Percentiles rank a stretch among this genome's conserved stretches.
These are phyloP conservation scores for Fusarium decemcellulare DNA, from an alignment of 2,329 filamentous ascomycete genomes.

Conservation along the genomic window DNA sequence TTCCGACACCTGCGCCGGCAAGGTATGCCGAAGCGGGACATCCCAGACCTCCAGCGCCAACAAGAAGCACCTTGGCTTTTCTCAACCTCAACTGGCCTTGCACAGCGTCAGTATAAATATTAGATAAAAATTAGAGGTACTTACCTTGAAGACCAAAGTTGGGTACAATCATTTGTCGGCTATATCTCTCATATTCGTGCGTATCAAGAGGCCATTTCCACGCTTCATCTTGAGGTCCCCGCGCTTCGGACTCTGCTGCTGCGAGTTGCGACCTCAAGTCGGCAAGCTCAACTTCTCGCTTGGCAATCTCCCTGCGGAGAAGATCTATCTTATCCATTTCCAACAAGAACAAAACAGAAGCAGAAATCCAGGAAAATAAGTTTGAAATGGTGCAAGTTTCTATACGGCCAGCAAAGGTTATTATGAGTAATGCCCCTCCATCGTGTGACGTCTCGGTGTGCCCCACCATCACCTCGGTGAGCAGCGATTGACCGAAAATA, in stretches of 20 bases:
- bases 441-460: conserved; percentile 33
- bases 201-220: conserved; percentile 77
- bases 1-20: conserved; percentile 88
- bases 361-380: not conserved
- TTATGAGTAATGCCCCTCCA: conserved; percentile 38
- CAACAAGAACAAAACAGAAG: not conserved
- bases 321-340: conserved; percentile 55
- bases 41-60: conserved; percentile 91
- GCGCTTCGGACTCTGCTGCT: conserved; percentile 52
- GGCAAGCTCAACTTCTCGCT: conserved; percentile 63
- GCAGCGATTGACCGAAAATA: conserved; percentile 44
- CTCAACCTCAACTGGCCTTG: conserved; percentile 83
- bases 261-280: conserved; percentile 62
- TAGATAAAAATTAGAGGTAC: not conserved
- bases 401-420: not conserved
- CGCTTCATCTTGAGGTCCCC: conserved; percentile 11
- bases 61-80: conserved; percentile 79
- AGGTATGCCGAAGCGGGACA: conserved; percentile 96
- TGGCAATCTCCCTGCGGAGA: conserved; percentile 63
- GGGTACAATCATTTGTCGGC: conserved; percentile 90
- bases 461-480: conserved; percentile 43
- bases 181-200: conserved; percentile 89
- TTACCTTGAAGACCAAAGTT: conserved; percentile 82
- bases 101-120: not conserved
- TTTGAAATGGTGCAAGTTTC: not conserved